Conservation (phyloP, 257 asterid genomes). For the Lycium ferocissimum region DNA sequence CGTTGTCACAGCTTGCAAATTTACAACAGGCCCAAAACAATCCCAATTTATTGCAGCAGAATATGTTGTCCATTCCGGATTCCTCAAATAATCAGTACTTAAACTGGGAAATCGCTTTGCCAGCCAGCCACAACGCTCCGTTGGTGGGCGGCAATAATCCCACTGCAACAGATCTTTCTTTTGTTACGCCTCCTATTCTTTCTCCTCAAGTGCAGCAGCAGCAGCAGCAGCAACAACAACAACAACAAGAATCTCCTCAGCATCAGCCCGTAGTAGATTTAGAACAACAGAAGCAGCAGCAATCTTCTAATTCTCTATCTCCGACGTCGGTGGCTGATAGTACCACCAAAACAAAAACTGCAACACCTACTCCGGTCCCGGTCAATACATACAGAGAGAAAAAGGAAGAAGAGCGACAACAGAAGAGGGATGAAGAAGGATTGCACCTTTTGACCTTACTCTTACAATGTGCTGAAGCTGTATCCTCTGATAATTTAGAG, state of each 20-base stretch:
- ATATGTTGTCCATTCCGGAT: slow-evolving; percentile 29
- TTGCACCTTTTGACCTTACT: slow-evolving; percentile 79
- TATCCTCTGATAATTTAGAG: slow-evolving; percentile 76
- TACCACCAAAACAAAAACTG: slow-evolving; percentile 28
- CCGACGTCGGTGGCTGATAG: slow-evolving; percentile 36
- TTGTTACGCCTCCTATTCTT: slow-evolving; percentile 31
- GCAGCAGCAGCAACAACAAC: slow-evolving; percentile 38
- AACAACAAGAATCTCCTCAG: slow-evolving; percentile 40
- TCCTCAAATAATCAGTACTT: slow-evolving; percentile 38
- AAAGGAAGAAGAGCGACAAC: slow-evolving; percentile 62
- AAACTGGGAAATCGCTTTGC: slow-evolving; percentile 43
- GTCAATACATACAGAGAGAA: slow-evolving; percentile 43
- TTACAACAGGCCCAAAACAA: slow-evolving; percentile 32
- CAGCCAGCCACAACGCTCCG: slow-evolving; percentile 30
- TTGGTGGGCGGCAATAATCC: slow-evolving; percentile 33
- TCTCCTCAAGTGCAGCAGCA: slow-evolving; percentile 33
- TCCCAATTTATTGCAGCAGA: slow-evolving; percentile 4
- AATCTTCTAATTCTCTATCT: slow-evolving; percentile 27
- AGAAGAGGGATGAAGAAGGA: slow-evolving; percentile 85
- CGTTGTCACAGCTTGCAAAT: slow-evolving; percentile 29
- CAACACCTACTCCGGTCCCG: slow-evolving; percentile 39
- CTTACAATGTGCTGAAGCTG: slow-evolving; percentile 90
- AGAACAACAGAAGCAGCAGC: slow-evolving; percentile 31
- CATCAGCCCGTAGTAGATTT: slow-evolving; percentile 12
- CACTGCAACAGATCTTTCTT: slow-evolving; percentile 35